Conservation (phyloP, 2,329 filamentous ascomycete species). For the Drechslerella coelobrocha region DNA sequence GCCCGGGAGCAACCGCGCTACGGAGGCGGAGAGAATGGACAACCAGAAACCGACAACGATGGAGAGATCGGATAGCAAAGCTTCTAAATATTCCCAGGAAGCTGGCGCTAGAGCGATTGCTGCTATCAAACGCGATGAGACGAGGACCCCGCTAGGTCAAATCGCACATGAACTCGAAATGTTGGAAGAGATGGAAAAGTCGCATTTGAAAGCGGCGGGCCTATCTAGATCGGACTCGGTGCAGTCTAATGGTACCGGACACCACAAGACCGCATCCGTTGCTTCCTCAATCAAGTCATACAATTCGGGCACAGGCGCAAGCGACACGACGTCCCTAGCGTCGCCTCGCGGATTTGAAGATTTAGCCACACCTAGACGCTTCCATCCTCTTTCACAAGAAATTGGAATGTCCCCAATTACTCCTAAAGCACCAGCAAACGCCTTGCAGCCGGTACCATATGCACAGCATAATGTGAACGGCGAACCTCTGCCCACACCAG, state of each 20-base stretch:
- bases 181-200: conserved; percentile 62
- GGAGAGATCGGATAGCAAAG: conserved; percentile 47
- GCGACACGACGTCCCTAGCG: conserved; percentile 58
- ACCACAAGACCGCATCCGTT: conserved; percentile 63
- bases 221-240: conserved; percentile 52
- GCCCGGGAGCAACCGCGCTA: conserved; percentile 53
- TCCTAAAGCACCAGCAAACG: conserved; percentile 55
- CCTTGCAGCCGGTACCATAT: conserved; percentile 40
- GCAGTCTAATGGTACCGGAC: conserved; percentile 43
- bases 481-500: conserved; percentile 40
- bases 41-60: conserved; percentile 36
- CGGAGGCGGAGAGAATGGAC: conserved; percentile 50
- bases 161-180: conserved; percentile 75
- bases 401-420: conserved; percentile 54
- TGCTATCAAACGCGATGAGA: conserved; percentile 49
- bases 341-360: conserved; percentile 57
- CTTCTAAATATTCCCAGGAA: conserved; percentile 68
- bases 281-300: conserved; percentile 64
- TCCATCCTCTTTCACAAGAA: conserved; percentile 55
- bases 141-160: conserved; percentile 74
- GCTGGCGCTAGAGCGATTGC: conserved; percentile 60
- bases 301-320: conserved; percentile 55
- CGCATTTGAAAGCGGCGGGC: conserved; percentile 35
- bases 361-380: conserved; percentile 45
- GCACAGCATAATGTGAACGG: conserved; percentile 46